These are phyloP conservation scores for Globisporangium irregulare DNA, from an alignment of 352 stramenopile genomes.

Conservation along the genomic window DNA sequence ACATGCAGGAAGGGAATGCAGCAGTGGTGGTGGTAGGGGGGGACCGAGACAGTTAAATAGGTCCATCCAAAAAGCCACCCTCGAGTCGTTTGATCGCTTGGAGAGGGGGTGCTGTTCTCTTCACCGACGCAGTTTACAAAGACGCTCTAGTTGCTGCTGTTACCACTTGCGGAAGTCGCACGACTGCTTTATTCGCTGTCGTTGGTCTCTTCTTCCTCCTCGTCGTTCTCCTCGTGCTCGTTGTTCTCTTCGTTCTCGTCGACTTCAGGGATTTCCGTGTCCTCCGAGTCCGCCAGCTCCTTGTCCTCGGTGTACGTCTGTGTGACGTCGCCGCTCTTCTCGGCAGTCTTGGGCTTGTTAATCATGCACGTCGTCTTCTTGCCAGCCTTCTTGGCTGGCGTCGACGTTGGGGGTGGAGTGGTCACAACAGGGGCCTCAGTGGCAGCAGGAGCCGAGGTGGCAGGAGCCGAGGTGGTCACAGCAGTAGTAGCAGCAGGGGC, in stretches of 20 bases:
- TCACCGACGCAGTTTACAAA: conserved; percentile 1
- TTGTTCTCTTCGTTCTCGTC: neutral
- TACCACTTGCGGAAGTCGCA: neutral
- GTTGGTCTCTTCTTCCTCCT: conserved; percentile 8
- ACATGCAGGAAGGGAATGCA: neutral
- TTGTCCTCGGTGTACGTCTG: conserved; percentile 8
- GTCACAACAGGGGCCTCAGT: conserved; percentile 13
- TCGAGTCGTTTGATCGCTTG: neutral
- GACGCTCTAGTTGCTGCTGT: conserved; percentile 1
- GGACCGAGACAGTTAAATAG: conserved; percentile 14
- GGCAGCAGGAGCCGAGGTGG: conserved; percentile 12
- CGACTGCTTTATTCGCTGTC: conserved; percentile 5
- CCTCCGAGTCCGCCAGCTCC: conserved; percentile 4
- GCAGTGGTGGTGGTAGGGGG: neutral
- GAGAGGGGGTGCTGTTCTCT: neutral
- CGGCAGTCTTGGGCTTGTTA: conserved; percentile 8
- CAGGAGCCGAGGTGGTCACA: conserved; percentile 1
- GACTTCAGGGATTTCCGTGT: neutral
- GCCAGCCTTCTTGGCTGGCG: conserved; percentile 6
- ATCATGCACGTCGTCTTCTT: conserved; percentile 14
- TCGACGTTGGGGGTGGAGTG: neutral
- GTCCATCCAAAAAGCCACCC: neutral
- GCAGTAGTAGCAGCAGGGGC: conserved; percentile 11
- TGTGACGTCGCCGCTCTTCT: conserved; percentile 6
- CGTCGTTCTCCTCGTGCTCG: neutral